Evolutionary conservation across 169 alveolate species (phyloP).

Genomic region (Plasmodium vivax): DNA sequence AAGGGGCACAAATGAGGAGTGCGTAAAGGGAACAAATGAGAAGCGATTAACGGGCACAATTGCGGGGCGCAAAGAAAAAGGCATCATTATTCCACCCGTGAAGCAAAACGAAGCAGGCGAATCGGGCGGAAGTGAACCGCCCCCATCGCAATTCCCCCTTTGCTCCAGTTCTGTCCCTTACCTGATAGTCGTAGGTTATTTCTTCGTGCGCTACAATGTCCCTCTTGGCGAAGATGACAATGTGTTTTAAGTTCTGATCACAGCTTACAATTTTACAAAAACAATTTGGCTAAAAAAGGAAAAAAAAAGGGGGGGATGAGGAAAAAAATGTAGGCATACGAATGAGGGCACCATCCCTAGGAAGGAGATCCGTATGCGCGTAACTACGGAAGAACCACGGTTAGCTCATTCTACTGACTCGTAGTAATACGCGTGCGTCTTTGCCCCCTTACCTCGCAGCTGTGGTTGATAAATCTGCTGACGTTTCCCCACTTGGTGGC

Average conservation of each 20-base stretch:
- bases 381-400: not conserved
- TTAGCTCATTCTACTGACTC: not conserved
- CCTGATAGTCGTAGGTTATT: conserved; percentile 96
- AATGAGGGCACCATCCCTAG: not conserved
- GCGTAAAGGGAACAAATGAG: not conserved
- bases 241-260: conserved; percentile 93
- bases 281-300: conserved; percentile 86
- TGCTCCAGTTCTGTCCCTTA: conserved; percentile 8
- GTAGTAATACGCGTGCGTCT: conserved; percentile 5
- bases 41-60: not conserved
- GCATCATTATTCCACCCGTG: not conserved
- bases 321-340: not conserved
- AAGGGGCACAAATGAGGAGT: not conserved
- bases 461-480: conserved; percentile 97
- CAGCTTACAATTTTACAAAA: conserved; percentile 88
- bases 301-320: not conserved
- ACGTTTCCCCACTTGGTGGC: conserved; percentile 96
- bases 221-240: conserved; percentile 94
- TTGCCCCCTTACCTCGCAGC: conserved; percentile 91
- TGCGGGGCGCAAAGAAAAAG: not conserved
- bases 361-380: not conserved
- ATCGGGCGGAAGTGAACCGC: not conserved
- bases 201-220: conserved; percentile 95
- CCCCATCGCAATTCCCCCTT: not conserved
- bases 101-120: not conserved